These are phyloP conservation scores for Stramenopiles sp. DNA, from an alignment of 352 stramenopile species.

Conservation along the genomic window DNA sequence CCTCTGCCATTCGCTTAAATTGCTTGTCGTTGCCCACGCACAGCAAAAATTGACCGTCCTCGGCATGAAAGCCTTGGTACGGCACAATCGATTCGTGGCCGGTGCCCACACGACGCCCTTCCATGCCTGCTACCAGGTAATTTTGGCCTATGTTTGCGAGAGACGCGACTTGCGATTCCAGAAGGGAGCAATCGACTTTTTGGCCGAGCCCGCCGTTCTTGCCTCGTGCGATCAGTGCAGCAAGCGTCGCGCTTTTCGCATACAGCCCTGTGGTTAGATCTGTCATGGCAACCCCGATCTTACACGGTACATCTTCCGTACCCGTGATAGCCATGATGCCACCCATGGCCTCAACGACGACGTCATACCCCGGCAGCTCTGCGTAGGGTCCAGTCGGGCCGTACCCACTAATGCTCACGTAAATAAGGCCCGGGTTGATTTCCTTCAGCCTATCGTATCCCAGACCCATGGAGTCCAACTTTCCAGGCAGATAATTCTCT, in stretches of 20 bases:
- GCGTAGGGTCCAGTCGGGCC: conserved; percentile 51
- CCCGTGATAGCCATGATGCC: not conserved
- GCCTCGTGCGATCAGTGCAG: not conserved
- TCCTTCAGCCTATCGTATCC: conserved; percentile 43
- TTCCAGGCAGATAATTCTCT: conserved; percentile 59
- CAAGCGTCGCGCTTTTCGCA: too few relatives aligned
- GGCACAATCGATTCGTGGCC: not conserved
- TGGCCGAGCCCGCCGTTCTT: not conserved
- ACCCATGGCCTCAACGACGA: not conserved
- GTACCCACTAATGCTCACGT: conserved; percentile 51
- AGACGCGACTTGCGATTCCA: not conserved
- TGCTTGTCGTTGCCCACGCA: not conserved
- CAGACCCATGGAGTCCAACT: conserved; percentile 61
- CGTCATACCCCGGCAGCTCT: not conserved
- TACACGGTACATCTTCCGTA: too few relatives aligned
- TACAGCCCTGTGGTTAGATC: too few relatives aligned
- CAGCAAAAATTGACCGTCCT: not conserved
- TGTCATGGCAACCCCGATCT: too few relatives aligned
- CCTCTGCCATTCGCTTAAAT: not conserved
- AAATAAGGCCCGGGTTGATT: conserved; percentile 52
- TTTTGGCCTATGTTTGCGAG: not conserved
- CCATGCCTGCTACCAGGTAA: not conserved
- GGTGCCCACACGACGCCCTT: not conserved
- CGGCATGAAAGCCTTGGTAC: not conserved
- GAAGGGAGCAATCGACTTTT: not conserved